Evolutionary conservation across 1,284 basidiomycete genomes (phyloP).

Genomic region (Caloboletus firmus): DNA sequence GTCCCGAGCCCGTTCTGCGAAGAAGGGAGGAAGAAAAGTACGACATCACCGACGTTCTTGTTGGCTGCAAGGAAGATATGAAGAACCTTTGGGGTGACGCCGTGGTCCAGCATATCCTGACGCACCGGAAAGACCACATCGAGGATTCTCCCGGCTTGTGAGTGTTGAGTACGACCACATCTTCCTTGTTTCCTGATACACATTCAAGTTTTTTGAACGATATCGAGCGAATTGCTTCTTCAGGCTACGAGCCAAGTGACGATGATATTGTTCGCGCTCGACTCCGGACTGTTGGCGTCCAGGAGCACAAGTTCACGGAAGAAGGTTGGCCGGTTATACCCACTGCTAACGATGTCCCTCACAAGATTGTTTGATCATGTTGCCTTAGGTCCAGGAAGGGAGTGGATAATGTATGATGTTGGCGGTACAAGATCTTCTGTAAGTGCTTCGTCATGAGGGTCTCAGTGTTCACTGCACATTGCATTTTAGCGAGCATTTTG

Average conservation of each 20-base stretch:
- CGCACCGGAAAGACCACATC: constrained; percentile 48
- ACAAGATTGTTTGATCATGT: background rate
- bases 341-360: background rate
- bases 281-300: constrained; percentile 68
- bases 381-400: constrained; percentile 43
- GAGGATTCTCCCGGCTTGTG: constrained; percentile 73
- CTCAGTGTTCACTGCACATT: constrained; percentile 1
- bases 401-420: constrained; percentile 74
- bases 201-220: constrained; percentile 56
- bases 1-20: constrained; percentile 25
- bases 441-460: constrained; percentile 25
- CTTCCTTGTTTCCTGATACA: constrained; percentile 4
- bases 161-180: constrained; percentile 30
- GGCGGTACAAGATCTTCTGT: constrained; percentile 70
- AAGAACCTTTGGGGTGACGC: constrained; percentile 62
- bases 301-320: constrained; percentile 71
- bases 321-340: constrained; percentile 47
- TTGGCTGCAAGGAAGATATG: constrained; percentile 63
- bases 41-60: constrained; percentile 55
- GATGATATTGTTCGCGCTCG: constrained; percentile 72
- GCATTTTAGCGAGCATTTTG: constrained; percentile 57
- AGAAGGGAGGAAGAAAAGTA: constrained; percentile 49
- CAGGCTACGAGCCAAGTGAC: constrained; percentile 64
- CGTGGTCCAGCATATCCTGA: constrained; percentile 55
- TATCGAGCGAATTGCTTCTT: constrained; percentile 58